phyloP scores from a whole-genome alignment of 306 rosid genomes.

The Prunus davidiana region DNA sequence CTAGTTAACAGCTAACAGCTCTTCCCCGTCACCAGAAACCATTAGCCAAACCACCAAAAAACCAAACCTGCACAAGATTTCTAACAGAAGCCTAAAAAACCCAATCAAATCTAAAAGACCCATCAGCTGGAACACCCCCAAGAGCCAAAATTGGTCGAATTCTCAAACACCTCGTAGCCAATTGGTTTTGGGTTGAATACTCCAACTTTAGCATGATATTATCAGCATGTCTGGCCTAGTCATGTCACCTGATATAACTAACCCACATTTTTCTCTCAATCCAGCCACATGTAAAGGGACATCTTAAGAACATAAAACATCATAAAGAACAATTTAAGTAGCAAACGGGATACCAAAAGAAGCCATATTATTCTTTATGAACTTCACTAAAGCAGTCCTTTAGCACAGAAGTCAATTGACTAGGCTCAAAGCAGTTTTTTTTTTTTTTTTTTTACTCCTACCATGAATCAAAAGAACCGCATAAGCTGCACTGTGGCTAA shows the following conservation, averaged over 20 bases:
- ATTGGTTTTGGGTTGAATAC: not conserved
- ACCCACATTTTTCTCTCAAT: not conserved
- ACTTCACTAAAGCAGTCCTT: not conserved
- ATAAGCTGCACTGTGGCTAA: not conserved
- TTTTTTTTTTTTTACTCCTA: not conserved
- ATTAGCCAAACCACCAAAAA: not conserved
- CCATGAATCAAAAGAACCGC: not conserved
- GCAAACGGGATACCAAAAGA: not conserved
- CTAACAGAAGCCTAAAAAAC: no score
- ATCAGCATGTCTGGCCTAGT: not conserved
- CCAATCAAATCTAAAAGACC: no score
- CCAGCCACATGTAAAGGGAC: not conserved
- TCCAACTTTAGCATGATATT: not conserved
- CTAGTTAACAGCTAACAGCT: not conserved
- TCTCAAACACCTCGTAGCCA: not conserved
- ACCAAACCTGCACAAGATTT: no score
- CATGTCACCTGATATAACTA: not conserved
- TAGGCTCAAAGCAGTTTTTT: not conserved
- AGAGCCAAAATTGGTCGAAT: no score
- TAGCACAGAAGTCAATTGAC: not conserved
- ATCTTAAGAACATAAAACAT: not conserved
- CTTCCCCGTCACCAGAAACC: not conserved
- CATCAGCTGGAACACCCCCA: no score
- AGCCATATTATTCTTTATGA: not conserved
- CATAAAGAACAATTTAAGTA: not conserved